Conservation (phyloP, 768 basidiomycete species). For the Pholiota microspora region DNA sequence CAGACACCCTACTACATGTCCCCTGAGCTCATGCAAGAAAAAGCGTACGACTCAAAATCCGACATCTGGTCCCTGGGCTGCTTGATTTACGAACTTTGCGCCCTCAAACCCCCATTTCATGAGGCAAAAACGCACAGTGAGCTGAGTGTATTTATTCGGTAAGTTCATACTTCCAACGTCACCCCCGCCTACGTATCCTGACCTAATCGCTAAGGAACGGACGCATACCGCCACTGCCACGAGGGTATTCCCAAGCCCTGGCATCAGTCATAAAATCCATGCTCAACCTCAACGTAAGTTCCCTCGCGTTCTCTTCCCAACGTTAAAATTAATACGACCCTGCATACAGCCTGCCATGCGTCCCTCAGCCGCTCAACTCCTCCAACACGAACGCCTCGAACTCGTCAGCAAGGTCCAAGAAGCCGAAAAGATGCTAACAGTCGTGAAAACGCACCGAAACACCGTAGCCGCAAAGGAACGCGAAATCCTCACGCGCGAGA, state of each 20-base stretch:
- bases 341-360: slow-evolving; percentile 74
- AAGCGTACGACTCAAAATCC: slow-evolving; percentile 95
- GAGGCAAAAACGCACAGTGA: slow-evolving; percentile 90
- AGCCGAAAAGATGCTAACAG: slow-evolving; percentile 73
- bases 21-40: slow-evolving; percentile 96
- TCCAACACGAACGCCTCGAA: slow-evolving; percentile 76
- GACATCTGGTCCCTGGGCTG: slow-evolving; percentile 99
- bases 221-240: slow-evolving; percentile 87
- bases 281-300: slow-evolving; percentile 74
- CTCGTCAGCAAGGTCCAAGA: slow-evolving; percentile 71
- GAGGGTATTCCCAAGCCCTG: slow-evolving; percentile 75
- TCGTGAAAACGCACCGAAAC: slow-evolving; percentile 63
- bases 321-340: neutral
- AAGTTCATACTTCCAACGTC: slow-evolving; percentile 13
- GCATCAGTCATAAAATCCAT: slow-evolving; percentile 80
- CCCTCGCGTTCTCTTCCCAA: neutral
- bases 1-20: slow-evolving; percentile 99
- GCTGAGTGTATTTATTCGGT: slow-evolving; percentile 80
- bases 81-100: slow-evolving; percentile 94
- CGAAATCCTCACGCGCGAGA: slow-evolving; percentile 59
- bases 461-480: slow-evolving; percentile 58
- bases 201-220: slow-evolving; percentile 53
- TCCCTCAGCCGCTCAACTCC: slow-evolving; percentile 76
- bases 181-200: neutral
- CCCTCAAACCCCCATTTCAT: slow-evolving; percentile 89